Evolutionary conservation across 352 stramenopile species (phyloP), one percentile per base, ranked within the genome.

Genomic region (Globisporangium barbulae): DNA sequence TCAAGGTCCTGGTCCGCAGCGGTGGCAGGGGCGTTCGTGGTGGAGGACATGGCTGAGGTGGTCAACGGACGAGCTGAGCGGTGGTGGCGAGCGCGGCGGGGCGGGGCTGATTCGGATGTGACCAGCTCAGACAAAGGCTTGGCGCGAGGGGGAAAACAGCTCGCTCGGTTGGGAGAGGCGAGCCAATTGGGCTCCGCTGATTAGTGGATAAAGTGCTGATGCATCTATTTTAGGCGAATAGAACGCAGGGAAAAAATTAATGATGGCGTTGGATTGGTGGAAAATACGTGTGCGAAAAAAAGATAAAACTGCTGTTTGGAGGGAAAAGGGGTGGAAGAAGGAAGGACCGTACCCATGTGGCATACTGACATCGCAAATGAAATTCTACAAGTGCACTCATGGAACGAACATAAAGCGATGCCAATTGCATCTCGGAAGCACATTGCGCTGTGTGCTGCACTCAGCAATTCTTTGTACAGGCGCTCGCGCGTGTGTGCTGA

Each of bases 1-100:
- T 95, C 86, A 37, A 95, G 73, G 57, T 90, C 83, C 66, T 88
- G 86, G 64, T 90, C 85, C 53, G 83, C 74, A 59, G 42, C 55
- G 4, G 19, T 25, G 25, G 39, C 28, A 17, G 55, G 28, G 28
- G 39, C 30, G 19, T 25, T 53, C 37, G 41, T 31, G 48, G 47
- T 63, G 28, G 58, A 54, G 35, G 59, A 58, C 59, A 64, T 64
- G 59, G 31, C 42, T 44, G 2, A 45, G 31, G 31, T 4, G 17
- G 25, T 15, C 42, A 30, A 42, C 22, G 35, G 35, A 15, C 35
- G 35, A 41, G 35, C 9, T 41, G 35, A 12, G 33, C 15, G 35
- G 35, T 41, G 35, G 35, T 41, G 35, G 35, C 35, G 35, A 41
- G 25, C n/a, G 25, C 25, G 25, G 25, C 25, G 25, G 19, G n/a